Conservation (phyloP, 257 asterid species). For the Solanum sejunctum region DNA sequence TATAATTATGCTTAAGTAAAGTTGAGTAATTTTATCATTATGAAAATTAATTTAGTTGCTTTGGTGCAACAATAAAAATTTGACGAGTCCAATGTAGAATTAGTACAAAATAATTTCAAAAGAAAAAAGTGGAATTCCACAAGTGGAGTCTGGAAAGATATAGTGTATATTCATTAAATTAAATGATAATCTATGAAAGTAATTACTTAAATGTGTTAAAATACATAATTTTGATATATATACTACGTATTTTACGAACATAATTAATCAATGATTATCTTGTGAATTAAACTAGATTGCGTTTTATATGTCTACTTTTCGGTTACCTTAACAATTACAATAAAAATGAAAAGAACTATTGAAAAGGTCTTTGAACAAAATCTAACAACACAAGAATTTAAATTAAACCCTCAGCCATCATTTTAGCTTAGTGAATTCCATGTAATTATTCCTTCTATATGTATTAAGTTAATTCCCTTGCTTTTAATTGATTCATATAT, state of each 20-base stretch:
- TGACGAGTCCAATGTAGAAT: not conserved
- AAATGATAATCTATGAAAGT: not conserved
- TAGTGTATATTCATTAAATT: not conserved
- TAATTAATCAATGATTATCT: not conserved
- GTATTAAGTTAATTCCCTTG: not conserved
- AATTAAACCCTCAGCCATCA: not conserved
- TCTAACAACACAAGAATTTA: not conserved
- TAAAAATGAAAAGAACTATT: not conserved
- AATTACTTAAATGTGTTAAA: not conserved
- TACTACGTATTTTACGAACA: not conserved
- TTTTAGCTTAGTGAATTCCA: not conserved
- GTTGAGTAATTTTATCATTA: not conserved
- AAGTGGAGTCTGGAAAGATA: not conserved
- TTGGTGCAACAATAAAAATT: not conserved
- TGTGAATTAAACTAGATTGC: not conserved
- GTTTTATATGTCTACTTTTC: not conserved
- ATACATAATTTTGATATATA: not conserved
- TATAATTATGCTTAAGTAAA: not conserved
- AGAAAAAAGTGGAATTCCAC: no score
- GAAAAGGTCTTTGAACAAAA: not conserved
- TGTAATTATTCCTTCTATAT: not conserved
- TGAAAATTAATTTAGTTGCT: not conserved
- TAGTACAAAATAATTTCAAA: no score
- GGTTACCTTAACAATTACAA: not conserved
- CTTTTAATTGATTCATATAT: not conserved